Percentiles rank a stretch among this genome's conserved stretches.
phyloP scores from a whole-genome alignment of 2,329 filamentous ascomycete genomes.

The Knoxdaviesia proteae region DNA sequence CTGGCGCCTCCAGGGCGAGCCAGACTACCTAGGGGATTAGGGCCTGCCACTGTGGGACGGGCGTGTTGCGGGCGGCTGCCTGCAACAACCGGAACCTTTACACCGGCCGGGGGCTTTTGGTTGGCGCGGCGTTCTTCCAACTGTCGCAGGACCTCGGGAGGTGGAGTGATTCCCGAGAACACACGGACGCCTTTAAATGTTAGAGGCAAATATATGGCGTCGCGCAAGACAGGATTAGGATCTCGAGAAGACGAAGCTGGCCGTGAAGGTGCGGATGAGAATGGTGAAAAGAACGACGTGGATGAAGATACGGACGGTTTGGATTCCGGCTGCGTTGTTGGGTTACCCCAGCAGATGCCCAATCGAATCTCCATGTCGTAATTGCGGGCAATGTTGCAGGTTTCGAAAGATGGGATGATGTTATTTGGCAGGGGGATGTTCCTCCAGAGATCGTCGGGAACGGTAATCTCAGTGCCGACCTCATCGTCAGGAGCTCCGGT shows the following conservation, averaged over 20 bases:
- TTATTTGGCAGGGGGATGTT: slow-evolving; percentile 57
- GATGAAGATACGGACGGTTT: neutral
- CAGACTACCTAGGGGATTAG: too few species aligned
- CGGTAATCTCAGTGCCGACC: slow-evolving; percentile 43
- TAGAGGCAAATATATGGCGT: slow-evolving; percentile 60
- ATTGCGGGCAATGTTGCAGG: slow-evolving; percentile 65
- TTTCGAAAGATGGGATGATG: slow-evolving; percentile 66
- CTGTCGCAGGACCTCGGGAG: slow-evolving; percentile 40
- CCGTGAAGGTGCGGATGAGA: neutral
- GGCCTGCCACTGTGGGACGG: too few species aligned
- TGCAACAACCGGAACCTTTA: too few species aligned
- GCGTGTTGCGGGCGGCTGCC: too few species aligned
- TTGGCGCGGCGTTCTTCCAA: slow-evolving; percentile 24
- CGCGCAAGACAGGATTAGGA: slow-evolving; percentile 10
- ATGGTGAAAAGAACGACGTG: neutral
- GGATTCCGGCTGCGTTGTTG: neutral
- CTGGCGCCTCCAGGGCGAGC: too few species aligned
- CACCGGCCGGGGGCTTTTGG: slow-evolving; percentile 13
- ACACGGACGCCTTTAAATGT: slow-evolving; percentile 55
- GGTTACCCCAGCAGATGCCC: slow-evolving; percentile 53
- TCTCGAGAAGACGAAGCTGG: slow-evolving; percentile 10
- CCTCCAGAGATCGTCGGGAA: slow-evolving; percentile 57
- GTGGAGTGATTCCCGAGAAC: slow-evolving; percentile 74
- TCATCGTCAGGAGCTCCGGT: slow-evolving; percentile 32
- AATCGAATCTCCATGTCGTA: slow-evolving; percentile 74